A percentile compares a stretch with the other conserved stretches of the same genome.
These are phyloP conservation scores for Tylopilus cervinicoccineus DNA, from an alignment of 768 basidiomycete species.

Conservation along the genomic window DNA sequence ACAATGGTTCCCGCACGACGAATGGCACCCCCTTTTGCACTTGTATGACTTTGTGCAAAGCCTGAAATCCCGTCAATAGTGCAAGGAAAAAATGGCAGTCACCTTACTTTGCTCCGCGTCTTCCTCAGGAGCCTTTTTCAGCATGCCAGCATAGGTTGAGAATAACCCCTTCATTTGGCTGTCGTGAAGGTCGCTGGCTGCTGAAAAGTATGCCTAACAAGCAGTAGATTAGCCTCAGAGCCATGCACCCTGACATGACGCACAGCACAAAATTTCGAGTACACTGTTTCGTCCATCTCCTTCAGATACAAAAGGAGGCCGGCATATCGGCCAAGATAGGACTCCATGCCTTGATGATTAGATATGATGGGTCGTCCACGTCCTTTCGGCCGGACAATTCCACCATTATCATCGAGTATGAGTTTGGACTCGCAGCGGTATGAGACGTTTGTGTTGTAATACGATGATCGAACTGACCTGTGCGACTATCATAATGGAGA, in stretches of 20 bases:
- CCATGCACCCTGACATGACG: constrained; percentile 26
- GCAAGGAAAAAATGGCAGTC: neutral
- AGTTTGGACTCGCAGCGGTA: constrained; percentile 51
- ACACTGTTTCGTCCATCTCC: constrained; percentile 91
- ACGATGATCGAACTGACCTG: constrained; percentile 51
- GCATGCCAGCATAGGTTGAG: constrained; percentile 47
- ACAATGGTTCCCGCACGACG: constrained; percentile 83
- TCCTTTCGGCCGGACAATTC: constrained; percentile 44
- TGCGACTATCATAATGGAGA: constrained; percentile 87
- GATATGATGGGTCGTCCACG: constrained; percentile 46
- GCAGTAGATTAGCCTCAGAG: constrained; percentile 1
- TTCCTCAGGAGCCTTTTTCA: constrained; percentile 71
- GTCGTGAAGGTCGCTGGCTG: constrained; percentile 76
- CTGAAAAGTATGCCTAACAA: constrained; percentile 85
- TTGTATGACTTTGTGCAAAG: constrained; percentile 36
- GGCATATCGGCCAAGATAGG: constrained; percentile 81
- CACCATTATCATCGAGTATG: constrained; percentile 60
- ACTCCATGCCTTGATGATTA: constrained; percentile 72
- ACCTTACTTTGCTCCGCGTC: constrained; percentile 65
- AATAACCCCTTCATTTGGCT: constrained; percentile 77
- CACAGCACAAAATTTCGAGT: constrained; percentile 88
- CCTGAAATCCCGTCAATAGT: constrained; percentile 33
- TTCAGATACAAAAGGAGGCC: constrained; percentile 90
- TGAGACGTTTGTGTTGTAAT: constrained; percentile 5
- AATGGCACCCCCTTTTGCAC: constrained; percentile 52